Evolutionary conservation across 352 stramenopile genomes (phyloP).

Genomic region (Peronosclerospora sorghi): DNA sequence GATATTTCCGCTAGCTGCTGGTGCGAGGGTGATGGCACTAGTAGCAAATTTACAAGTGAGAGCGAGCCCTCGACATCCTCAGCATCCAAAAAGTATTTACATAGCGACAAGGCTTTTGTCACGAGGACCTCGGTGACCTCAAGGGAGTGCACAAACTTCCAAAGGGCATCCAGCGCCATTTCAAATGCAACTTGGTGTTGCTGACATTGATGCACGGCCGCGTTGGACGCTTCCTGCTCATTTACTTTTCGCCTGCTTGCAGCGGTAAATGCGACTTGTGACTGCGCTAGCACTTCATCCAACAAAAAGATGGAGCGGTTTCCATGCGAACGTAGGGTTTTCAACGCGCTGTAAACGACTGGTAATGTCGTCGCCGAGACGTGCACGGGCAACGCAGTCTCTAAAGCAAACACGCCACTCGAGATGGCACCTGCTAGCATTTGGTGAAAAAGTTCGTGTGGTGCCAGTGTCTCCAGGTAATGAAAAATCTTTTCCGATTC

Average conservation of each 20-base stretch:
- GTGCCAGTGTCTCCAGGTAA: conserved; percentile 71
- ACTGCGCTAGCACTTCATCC: conserved; percentile 53
- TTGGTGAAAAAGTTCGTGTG: conserved; percentile 71
- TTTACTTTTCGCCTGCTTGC: conserved; percentile 14
- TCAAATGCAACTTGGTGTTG: conserved; percentile 70
- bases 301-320: conserved; percentile 42
- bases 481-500: conserved; percentile 78
- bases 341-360: conserved; percentile 26
- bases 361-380: conserved; percentile 19
- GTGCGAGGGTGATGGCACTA: conserved; percentile 17
- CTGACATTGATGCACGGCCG: conserved; percentile 21
- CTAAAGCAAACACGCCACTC: conserved; percentile 42
- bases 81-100: conserved; percentile 31
- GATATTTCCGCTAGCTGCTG: conserved; percentile 26
- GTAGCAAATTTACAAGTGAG: conserved; percentile 29
- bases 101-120: conserved; percentile 34
- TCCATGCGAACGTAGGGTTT: conserved; percentile 23
- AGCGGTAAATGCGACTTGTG: conserved; percentile 43
- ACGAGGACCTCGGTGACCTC: conserved; percentile 43
- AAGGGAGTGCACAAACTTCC: conserved; percentile 41
- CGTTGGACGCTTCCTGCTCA: conserved; percentile 26
- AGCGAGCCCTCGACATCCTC: conserved; percentile 8
- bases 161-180: conserved; percentile 67
- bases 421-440: conserved; percentile 56
- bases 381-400: conserved; percentile 29